These are phyloP conservation scores for Bipolaris victoriae DNA, from an alignment of 2,329 filamentous ascomycete species.

Conservation along the genomic window DNA sequence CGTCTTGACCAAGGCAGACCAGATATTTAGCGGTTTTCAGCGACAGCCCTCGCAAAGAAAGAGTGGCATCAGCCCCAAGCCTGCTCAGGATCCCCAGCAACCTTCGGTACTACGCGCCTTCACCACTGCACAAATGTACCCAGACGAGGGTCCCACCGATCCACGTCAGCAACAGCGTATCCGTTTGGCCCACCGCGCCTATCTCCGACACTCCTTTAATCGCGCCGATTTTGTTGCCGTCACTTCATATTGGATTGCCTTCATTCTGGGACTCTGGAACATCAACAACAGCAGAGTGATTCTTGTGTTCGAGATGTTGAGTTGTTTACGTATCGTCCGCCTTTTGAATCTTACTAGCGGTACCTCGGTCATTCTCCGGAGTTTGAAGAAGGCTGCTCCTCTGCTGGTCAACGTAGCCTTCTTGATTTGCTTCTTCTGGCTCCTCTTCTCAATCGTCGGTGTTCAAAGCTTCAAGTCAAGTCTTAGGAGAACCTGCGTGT, in stretches of 20 bases:
- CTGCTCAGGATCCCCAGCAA: conserved; percentile 49
- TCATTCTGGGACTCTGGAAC: conserved; percentile 72
- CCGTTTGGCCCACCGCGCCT: conserved; percentile 87
- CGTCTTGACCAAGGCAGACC: conserved; percentile 75
- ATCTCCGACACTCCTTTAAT: conserved; percentile 94
- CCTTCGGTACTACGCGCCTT: conserved; percentile 77
- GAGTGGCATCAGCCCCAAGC: conserved; percentile 48
- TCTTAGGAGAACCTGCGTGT: conserved; percentile 56
- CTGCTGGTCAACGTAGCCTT: conserved; percentile 92
- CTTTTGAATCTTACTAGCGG: conserved; percentile 91
- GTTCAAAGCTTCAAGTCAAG: conserved; percentile 84
- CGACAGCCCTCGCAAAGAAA: conserved; percentile 70
- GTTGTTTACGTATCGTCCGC: conserved; percentile 88
- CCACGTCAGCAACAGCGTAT: conserved; percentile 78
- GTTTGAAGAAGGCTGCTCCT: conserved; percentile 93
- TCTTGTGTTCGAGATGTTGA: conserved; percentile 95
- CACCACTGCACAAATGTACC: conserved; percentile 70
- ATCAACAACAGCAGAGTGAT: conserved; percentile 74
- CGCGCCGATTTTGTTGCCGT: conserved; percentile 93
- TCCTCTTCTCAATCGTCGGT: conserved; percentile 94
- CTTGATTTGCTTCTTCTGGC: conserved; percentile 95
- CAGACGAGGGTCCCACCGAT: conserved; percentile 62
- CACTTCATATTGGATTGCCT: conserved; percentile 92
- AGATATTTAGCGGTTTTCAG: conserved; percentile 77
- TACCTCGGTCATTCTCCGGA: conserved; percentile 90